A percentile compares a stretch with the other conserved stretches of the same genome.
phyloP scores from a whole-genome alignment of 805 yeast genomes.

The Pichia exigua region DNA sequence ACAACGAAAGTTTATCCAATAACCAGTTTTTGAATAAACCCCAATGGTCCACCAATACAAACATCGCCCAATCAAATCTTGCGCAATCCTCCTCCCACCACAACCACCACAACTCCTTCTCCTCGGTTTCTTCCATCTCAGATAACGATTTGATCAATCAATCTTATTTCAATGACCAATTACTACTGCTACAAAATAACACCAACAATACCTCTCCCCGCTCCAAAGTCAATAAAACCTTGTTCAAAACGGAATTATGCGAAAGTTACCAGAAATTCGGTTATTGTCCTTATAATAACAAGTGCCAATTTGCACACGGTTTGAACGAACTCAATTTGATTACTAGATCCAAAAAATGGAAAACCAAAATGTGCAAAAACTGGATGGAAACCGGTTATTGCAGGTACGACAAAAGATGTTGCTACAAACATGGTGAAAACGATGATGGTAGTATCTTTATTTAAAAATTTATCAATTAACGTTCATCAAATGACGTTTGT shows the following conservation, averaged over 20 bases:
- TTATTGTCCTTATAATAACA: conserved; percentile 77
- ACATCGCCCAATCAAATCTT: not conserved
- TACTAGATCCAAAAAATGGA: conserved; percentile 74
- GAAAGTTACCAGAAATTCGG: conserved; percentile 66
- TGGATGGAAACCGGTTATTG: conserved; percentile 79
- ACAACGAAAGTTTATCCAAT: conserved; percentile 3
- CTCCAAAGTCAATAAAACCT: conserved; percentile 17
- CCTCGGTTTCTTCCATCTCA: conserved; percentile 1
- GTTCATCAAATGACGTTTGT: too few relatives aligned
- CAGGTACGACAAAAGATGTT: conserved; percentile 85
- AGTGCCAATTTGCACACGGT: conserved; percentile 96
- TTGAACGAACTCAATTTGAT: conserved; percentile 63
- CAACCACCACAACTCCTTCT: not conserved
- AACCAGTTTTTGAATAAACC: conserved; percentile 6
- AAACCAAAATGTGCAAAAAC: conserved; percentile 85
- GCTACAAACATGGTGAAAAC: conserved; percentile 70
- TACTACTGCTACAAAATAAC: not conserved
- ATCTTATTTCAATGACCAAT: not conserved
- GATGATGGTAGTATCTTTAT: conserved; percentile 14
- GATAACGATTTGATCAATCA: conserved; percentile 1
- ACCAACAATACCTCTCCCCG: not conserved
- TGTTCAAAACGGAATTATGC: conserved; percentile 89
- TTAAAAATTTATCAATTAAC: too few relatives aligned
- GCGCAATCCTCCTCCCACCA: not conserved
- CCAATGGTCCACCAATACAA: not conserved